Percentiles rank a stretch among this genome's conserved stretches.
Conservation (phyloP, 2,329 filamentous ascomycete species). For the Chrysoporthe puriensis region DNA sequence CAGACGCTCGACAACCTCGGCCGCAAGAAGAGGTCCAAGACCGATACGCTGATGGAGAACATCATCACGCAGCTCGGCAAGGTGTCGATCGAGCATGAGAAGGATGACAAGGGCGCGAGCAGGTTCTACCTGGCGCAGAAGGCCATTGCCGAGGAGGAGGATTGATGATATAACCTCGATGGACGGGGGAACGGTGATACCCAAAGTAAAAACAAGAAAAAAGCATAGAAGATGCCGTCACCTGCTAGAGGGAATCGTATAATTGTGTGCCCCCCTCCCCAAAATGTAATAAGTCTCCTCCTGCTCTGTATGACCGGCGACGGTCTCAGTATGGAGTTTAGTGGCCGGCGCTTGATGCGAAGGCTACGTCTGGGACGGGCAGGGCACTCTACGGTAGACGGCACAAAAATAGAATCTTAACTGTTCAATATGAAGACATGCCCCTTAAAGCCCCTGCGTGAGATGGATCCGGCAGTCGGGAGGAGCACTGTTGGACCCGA, state of each 20-base stretch:
- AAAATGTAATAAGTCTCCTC: no score
- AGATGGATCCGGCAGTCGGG: no score
- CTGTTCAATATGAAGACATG: background rate
- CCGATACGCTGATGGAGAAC: conserved; percentile 68
- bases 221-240: background rate
- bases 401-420: conserved; percentile 11
- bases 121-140: conserved; percentile 40
- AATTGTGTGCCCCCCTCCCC: background rate
- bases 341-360: conserved; percentile 18
- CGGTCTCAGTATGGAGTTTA: background rate
- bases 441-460: background rate
- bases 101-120: conserved; percentile 49
- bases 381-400: conserved; percentile 7
- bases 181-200: background rate
- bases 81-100: conserved; percentile 63
- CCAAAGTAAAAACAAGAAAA: background rate
- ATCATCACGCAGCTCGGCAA: conserved; percentile 68
- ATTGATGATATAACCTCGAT: conserved; percentile 12
- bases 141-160: conserved; percentile 30
- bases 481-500: background rate
- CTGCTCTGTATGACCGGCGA: background rate
- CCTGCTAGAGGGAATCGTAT: background rate
- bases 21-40: conserved; percentile 62
- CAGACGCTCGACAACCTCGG: conserved; percentile 63
- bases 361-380: conserved; percentile 3